These are phyloP conservation scores for Sclerotinia nivalis DNA, from an alignment of 2,329 filamentous ascomycete species.

Conservation along the genomic window DNA sequence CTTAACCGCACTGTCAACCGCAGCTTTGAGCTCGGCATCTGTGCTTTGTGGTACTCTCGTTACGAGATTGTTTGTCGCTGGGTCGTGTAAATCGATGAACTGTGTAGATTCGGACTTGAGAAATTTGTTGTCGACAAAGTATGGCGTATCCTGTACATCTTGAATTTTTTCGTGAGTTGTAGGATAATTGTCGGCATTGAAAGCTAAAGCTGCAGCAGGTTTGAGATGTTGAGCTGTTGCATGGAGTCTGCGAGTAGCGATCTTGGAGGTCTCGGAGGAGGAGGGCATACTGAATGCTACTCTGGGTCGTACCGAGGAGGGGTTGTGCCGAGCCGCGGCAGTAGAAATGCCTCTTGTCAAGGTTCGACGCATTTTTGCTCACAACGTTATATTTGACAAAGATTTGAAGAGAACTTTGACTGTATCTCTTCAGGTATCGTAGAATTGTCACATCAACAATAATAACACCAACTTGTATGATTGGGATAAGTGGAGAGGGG, in stretches of 20 bases:
- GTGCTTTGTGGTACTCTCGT: constrained; percentile 83
- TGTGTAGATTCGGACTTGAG: constrained; percentile 64
- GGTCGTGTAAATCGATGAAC: constrained; percentile 80
- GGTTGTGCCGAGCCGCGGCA: constrained; percentile 28
- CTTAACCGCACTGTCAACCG: constrained; percentile 72
- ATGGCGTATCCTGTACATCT: constrained; percentile 69
- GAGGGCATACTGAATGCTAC: constrained; percentile 37
- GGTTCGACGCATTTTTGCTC: constrained; percentile 39
- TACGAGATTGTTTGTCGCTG: constrained; percentile 82
- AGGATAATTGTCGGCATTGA: constrained; percentile 63
- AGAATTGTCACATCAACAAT: constrained; percentile 1
- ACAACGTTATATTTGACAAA: neutral
- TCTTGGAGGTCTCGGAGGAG: constrained; percentile 33
- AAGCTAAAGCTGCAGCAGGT: constrained; percentile 55
- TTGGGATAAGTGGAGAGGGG: neutral
- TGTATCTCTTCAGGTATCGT: neutral
- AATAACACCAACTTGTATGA: constrained; percentile 1
- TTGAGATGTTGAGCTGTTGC: constrained; percentile 58
- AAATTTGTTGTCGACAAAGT: constrained; percentile 82
- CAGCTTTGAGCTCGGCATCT: constrained; percentile 71
- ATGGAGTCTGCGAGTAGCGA: constrained; percentile 55
- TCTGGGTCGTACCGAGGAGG: constrained; percentile 30
- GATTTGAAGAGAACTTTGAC: neutral
- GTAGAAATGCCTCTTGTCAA: constrained; percentile 37
- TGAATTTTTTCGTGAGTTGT: constrained; percentile 70